Conservation (phyloP, 75 land plant species). For the Pinus albicaulis region DNA sequence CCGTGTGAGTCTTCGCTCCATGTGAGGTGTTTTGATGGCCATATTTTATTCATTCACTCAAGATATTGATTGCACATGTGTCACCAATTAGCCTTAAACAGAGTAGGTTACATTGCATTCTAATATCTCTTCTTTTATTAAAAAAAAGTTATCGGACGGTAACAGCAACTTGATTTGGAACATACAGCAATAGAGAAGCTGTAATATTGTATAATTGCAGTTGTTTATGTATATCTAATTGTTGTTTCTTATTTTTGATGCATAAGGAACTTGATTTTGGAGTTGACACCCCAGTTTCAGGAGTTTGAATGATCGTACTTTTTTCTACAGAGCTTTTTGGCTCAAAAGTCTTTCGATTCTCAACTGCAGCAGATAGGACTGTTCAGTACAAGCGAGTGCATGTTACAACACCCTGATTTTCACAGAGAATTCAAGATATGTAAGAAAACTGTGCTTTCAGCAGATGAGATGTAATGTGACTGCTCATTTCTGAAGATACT, state of each 20-base stretch:
- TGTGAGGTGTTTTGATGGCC: no score
- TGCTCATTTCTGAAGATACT: background rate
- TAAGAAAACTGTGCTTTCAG: conserved; percentile 26
- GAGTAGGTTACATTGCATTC: no score
- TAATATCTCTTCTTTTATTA: no score
- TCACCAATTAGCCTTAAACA: no score
- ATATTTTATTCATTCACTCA: no score
- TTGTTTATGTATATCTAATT: background rate
- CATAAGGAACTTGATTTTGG: no score
- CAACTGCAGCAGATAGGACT: conserved; percentile 75
- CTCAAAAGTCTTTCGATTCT: conserved; percentile 55
- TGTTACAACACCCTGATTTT: conserved; percentile 42
- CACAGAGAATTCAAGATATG: conserved; percentile 63
- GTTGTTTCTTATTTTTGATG: background rate
- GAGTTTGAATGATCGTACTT: background rate
- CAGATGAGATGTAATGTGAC: background rate
- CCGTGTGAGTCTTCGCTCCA: no score
- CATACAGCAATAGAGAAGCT: background rate
- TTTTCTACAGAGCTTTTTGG: conserved; percentile 69
- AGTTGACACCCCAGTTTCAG: background rate
- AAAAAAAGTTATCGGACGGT: no score
- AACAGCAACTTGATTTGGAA: no score
- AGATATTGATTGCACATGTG: no score
- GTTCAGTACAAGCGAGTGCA: conserved; percentile 45
- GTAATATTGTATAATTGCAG: background rate